Percentiles rank a stretch among this genome's conserved stretches.
Conservation (phyloP, 345 rosid species). For the Citrus trifoliata region DNA sequence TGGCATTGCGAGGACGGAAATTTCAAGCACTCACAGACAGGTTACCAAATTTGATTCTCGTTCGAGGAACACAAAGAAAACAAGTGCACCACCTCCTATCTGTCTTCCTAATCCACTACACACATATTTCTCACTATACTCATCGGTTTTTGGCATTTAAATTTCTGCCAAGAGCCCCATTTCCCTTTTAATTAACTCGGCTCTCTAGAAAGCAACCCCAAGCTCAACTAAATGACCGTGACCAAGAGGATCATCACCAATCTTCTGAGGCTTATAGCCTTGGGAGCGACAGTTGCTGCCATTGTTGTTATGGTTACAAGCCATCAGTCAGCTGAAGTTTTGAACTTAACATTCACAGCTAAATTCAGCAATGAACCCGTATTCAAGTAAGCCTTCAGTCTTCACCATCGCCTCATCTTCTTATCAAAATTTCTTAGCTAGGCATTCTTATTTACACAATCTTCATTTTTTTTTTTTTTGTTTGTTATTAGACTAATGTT, state of each 20-base stretch:
- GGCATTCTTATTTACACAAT: background rate
- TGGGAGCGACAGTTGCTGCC: constrained; percentile 39
- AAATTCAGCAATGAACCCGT: constrained; percentile 47
- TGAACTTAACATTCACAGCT: constrained; percentile 53
- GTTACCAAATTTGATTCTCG: constrained; percentile 1
- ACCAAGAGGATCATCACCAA: constrained; percentile 12
- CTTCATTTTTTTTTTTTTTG: background rate
- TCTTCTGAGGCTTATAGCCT: constrained; percentile 40
- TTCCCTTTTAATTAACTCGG: background rate
- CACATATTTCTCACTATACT: background rate
- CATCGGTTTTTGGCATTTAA: background rate
- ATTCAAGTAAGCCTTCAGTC: constrained; percentile 35
- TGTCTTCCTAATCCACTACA: constrained; percentile 14
- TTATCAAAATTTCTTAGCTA: background rate
- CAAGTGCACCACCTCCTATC: constrained; percentile 22
- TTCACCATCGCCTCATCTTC: background rate
- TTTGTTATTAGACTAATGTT: background rate
- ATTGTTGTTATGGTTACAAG: constrained; percentile 42
- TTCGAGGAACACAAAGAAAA: background rate
- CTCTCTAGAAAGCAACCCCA: background rate
- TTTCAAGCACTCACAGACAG: background rate
- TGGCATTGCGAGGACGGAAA: background rate
- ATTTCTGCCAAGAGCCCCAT: background rate
- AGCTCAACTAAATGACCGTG: constrained; percentile 15
- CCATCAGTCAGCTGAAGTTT: constrained; percentile 41